Evolutionary conservation across 2,329 filamentous ascomycete species (phyloP).

Genomic region (Fusarium albidum): DNA sequence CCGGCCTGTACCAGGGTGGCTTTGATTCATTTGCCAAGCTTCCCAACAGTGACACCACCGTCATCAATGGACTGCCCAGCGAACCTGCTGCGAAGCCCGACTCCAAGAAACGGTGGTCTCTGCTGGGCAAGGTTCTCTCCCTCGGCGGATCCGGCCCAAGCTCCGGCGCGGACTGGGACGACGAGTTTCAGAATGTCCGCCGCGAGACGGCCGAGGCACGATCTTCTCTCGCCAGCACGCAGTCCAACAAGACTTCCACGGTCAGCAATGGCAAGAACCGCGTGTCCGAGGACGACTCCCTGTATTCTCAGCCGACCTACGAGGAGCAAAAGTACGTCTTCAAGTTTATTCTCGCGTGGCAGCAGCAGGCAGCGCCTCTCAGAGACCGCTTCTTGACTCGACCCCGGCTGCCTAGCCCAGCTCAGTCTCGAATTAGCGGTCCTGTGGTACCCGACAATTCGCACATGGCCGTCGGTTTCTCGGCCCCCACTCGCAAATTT

Average conservation of each 20-base stretch:
- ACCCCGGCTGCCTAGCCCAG: conserved; percentile 74
- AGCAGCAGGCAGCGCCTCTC: conserved; percentile 61
- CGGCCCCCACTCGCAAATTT: conserved; percentile 55
- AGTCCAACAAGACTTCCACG: conserved; percentile 43
- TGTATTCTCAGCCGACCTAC: conserved; percentile 62
- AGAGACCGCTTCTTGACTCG: conserved; percentile 71
- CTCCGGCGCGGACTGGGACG: conserved; percentile 43
- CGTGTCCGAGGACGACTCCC: conserved; percentile 60
- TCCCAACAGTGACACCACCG: conserved; percentile 32
- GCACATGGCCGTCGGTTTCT: conserved; percentile 48
- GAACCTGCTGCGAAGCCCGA: conserved; percentile 44
- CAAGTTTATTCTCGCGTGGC: conserved; percentile 77
- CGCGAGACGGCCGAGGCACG: conserved; percentile 59
- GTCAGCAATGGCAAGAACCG: conserved; percentile 43
- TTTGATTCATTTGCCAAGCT: conserved; percentile 57
- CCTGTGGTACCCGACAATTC: conserved; percentile 50
- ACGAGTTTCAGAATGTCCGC: conserved; percentile 59
- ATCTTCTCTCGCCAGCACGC: conserved; percentile 30
- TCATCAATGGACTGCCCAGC: conserved; percentile 38
- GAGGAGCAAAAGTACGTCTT: conserved; percentile 71
- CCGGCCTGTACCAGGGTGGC: conserved; percentile 54
- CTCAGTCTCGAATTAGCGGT: conserved; percentile 68
- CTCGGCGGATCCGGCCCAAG: conserved; percentile 28
- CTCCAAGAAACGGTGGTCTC: conserved; percentile 68
- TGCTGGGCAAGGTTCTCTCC: conserved; percentile 70